Percentiles rank a stretch among this genome's conserved stretches.
These are phyloP conservation scores for Globisporangium radiosum DNA, from an alignment of 352 stramenopile species.

Conservation along the genomic window DNA sequence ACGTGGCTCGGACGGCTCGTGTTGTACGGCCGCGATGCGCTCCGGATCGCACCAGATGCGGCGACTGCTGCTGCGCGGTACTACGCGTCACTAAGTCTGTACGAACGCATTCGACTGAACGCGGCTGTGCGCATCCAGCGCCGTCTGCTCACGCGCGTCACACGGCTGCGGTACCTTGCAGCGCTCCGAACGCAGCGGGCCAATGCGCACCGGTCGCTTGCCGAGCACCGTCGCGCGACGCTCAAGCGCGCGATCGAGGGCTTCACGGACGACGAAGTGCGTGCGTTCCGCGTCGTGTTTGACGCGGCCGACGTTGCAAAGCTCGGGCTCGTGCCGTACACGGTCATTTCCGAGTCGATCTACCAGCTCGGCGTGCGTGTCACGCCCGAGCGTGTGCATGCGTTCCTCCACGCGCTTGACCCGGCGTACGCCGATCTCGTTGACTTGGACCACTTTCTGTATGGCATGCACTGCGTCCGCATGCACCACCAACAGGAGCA, in stretches of 20 bases:
- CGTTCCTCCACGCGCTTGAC: conserved; percentile 46
- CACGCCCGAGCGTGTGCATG: conserved; percentile 30
- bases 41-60: conserved; percentile 42
- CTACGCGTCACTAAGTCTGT: conserved; percentile 53
- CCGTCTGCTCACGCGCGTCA: conserved; percentile 46
- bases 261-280: conserved; percentile 61
- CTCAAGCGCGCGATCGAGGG: conserved; percentile 48
- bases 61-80: conserved; percentile 18
- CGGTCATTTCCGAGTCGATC: conserved; percentile 62
- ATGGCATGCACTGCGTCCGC: conserved; percentile 73
- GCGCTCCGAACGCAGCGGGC: conserved; percentile 35
- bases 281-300: conserved; percentile 63
- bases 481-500: conserved; percentile 59
- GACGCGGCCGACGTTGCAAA: conserved; percentile 48
- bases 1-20: conserved; percentile 36
- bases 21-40: conserved; percentile 30
- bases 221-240: conserved; percentile 26
- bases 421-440: conserved; percentile 70
- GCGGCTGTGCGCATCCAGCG: conserved; percentile 62
- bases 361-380: conserved; percentile 67
- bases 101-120: conserved; percentile 64
- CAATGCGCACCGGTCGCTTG: conserved; percentile 29
- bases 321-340: conserved; percentile 58
- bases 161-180: conserved; percentile 41
- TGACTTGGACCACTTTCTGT: conserved; percentile 78